Percentiles rank a stretch among this genome's conserved stretches.
These are phyloP conservation scores for Picea sitchensis DNA, from an alignment of 75 land plant species.

Conservation along the genomic window DNA sequence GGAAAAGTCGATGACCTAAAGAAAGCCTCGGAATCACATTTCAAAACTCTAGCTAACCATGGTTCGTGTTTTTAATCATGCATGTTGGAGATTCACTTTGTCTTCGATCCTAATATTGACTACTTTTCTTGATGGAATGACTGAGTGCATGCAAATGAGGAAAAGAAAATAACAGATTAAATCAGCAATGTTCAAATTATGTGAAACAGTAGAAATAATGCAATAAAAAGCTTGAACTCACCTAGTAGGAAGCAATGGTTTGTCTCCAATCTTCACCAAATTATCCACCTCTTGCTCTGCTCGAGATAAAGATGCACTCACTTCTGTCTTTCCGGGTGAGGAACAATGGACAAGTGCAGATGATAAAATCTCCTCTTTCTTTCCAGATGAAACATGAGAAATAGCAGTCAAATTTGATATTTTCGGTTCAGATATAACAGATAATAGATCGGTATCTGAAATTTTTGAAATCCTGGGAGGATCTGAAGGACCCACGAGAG, in stretches of 20 bases:
- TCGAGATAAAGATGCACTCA: background rate
- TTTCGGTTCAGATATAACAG: background rate
- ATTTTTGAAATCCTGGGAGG: background rate
- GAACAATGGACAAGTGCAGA: background rate
- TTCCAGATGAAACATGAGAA: background rate
- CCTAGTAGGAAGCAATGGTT: conserved; percentile 4
- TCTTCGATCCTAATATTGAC: background rate
- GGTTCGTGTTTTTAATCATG: background rate
- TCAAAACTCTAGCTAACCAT: background rate
- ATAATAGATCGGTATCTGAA: background rate
- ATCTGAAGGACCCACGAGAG: background rate
- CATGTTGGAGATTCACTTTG: background rate
- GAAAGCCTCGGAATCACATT: background rate
- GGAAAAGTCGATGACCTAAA: background rate
- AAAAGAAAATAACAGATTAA: background rate
- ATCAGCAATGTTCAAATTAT: background rate
- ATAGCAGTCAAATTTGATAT: background rate
- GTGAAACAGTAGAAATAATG: background rate
- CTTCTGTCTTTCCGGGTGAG: conserved; percentile 2
- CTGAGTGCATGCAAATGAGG: background rate
- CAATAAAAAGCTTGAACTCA: conserved; percentile 2
- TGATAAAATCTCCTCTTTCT: background rate
- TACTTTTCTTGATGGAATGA: background rate
- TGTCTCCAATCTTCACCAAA: background rate
- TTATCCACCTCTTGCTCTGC: background rate